phyloP scores from a whole-genome alignment of 176 grass and related monocot species.

The Aegilops longissima region DNA sequence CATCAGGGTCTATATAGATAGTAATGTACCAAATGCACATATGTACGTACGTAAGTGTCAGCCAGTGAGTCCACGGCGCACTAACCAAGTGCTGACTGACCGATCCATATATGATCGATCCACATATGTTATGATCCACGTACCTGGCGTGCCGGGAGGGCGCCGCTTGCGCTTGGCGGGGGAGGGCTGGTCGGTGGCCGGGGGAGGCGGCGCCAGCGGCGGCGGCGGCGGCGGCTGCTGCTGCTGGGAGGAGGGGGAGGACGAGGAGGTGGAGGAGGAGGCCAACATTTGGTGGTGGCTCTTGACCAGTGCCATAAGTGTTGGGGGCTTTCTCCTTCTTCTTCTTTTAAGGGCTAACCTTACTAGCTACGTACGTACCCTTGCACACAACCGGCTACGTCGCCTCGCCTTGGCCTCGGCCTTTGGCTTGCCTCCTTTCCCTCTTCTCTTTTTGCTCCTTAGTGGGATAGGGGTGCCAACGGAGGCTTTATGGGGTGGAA shows the following conservation, averaged over 20 bases:
- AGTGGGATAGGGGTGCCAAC: slow-evolving; percentile 68
- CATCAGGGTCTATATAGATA: slow-evolving; percentile 59
- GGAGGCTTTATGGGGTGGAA: slow-evolving; percentile 67
- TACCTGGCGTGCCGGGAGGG: slow-evolving; percentile 77
- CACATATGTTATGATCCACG: not conserved
- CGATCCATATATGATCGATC: not conserved
- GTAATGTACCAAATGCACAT: not conserved
- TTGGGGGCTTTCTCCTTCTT: slow-evolving; percentile 28
- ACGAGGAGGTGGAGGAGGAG: slow-evolving; percentile 50
- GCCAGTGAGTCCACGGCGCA: not conserved
- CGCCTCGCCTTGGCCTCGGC: not conserved
- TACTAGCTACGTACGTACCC: not conserved
- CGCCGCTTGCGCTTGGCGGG: slow-evolving; percentile 75
- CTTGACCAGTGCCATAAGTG: slow-evolving; percentile 60
- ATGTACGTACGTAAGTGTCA: not conserved
- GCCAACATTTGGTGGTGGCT: slow-evolving; percentile 72
- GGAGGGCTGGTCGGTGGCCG: slow-evolving; percentile 40
- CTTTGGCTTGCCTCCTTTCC: slow-evolving; percentile 23
- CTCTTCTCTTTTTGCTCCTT: slow-evolving; percentile 57
- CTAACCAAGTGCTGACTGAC: not conserved
- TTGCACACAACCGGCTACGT: not conserved
- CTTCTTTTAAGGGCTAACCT: slow-evolving; percentile 30
- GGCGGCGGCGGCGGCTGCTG: not conserved
- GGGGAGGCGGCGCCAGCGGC: not conserved
- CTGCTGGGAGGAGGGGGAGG: slow-evolving; percentile 30